Evolutionary conservation across 2,329 filamentous ascomycete genomes (phyloP), one percentile per base, ranked within the genome.

Genomic region (Boeremia lycopersici): DNA sequence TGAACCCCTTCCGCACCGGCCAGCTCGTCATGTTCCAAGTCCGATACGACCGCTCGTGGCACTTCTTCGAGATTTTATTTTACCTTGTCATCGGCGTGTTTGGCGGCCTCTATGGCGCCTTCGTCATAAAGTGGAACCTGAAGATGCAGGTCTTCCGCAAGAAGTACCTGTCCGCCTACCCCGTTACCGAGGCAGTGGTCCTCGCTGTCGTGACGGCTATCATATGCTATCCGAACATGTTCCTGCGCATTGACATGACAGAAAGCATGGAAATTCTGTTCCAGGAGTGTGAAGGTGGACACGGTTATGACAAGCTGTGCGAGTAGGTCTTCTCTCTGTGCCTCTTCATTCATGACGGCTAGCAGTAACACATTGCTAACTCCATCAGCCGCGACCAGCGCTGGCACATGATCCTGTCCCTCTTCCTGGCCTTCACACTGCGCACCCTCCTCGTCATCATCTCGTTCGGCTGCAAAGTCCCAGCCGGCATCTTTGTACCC

Each of bases 21-120:
- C 95, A 99, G 72, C 83, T 99, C 36, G 95, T 99, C 84, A 98
- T 99, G 93, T 99, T 99, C 76, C 93, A 96, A 68, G 93, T 99
- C 68, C 86, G 87, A 67, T 99, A 99, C 71, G 93, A 98, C 74
- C 89, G 93, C 35, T 89, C 90, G 35, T 99, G 95, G 95, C 95
- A 99, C 77, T 96, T 96, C 69, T 99, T 99, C 70, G 95, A 99
- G 73, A 82, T 95, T 3, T 76, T 96, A 25, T 98, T 98, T 72
- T 99, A 96, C 76, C 84, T 96, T 61, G 80, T 96, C 48, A 86
- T 99, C 59, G 95, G 95, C 41, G 83, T 95, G 26, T 98, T 99
- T 65, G 95, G 95, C 35, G 95, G 95, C 6, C 81, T 98, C 2
- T 99, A 99, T 65, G 95, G 95, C 51, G 93, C 93, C 12, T 91